Conservation (phyloP, 2,329 filamentous ascomycete genomes). For the Curvularia spicifera region DNA sequence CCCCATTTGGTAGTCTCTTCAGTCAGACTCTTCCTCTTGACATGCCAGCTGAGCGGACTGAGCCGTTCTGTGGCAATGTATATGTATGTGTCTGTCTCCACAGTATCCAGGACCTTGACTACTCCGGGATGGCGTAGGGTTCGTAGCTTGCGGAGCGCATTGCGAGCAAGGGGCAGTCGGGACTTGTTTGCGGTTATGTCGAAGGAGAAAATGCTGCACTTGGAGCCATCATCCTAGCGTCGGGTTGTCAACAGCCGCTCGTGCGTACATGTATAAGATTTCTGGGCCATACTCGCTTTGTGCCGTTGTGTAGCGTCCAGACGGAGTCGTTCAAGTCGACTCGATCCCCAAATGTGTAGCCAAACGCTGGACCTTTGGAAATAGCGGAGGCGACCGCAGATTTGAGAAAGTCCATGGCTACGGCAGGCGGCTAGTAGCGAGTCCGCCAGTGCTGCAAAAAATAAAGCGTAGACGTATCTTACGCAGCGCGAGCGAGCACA, state of each 20-base stretch:
- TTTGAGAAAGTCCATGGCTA: slow-evolving; percentile 92
- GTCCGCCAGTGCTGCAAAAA: not conserved
- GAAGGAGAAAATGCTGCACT: slow-evolving; percentile 97
- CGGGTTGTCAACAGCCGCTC: slow-evolving; percentile 29
- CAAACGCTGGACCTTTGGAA: slow-evolving; percentile 90
- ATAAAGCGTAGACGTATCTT: slow-evolving; percentile 1
- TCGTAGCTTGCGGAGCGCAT: slow-evolving; percentile 90
- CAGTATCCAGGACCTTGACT: slow-evolving; percentile 90
- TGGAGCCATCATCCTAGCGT: slow-evolving; percentile 83
- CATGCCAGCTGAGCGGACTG: slow-evolving; percentile 85
- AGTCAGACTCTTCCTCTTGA: slow-evolving; percentile 83
- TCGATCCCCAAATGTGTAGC: slow-evolving; percentile 89
- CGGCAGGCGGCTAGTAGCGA: not conserved
- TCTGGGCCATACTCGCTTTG: slow-evolving; percentile 71
- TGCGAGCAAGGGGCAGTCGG: slow-evolving; percentile 83
- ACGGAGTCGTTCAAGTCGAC: slow-evolving; percentile 93
- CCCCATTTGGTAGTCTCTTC: slow-evolving; percentile 98
- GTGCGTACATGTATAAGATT: slow-evolving; percentile 15
- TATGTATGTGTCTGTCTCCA: slow-evolving; percentile 95
- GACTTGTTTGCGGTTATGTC: slow-evolving; percentile 82
- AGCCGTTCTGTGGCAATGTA: slow-evolving; percentile 95
- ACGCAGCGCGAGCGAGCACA: slow-evolving; percentile 4
- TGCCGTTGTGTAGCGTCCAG: slow-evolving; percentile 96
- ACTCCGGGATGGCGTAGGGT: slow-evolving; percentile 94
- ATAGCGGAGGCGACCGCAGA: slow-evolving; percentile 97